Base-by-base conservation (phyloP, 2,329 filamentous ascomycete genomes). In the Colletotrichum trifolii region DNA sequence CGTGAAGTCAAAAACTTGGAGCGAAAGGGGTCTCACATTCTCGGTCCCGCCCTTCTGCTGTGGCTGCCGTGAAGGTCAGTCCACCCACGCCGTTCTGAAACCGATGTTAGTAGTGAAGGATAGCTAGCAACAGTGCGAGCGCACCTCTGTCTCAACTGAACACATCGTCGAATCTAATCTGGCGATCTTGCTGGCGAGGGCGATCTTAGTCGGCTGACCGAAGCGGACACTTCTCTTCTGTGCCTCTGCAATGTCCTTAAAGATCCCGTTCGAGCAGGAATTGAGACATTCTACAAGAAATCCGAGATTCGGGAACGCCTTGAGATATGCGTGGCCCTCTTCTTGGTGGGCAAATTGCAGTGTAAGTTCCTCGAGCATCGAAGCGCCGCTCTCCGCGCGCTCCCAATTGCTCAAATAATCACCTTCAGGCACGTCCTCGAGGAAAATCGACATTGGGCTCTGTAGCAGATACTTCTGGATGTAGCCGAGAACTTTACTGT, bases 401-500 rank as follows among this genome's bases (percentile, higher is more conserved):
- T 77, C 72, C 74, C 79, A 81, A 60, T 82, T 81, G 17, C 74
- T 79, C 54, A 82, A 80, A 69, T 84, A 84, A 46, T 85, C 85
- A n/a, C 84, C 83, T 35, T 79, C 73, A 43, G 78, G 73, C 8
- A 85, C 76, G 5, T 82, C 81, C 60, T 79, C 78, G 54, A 92
- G 85, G 71, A 88, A 93, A 8, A 84, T 75, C 25, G 83, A 82
- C 4, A 96, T 78, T 6, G 88, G 89, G 70, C 90, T 94, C 39
- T 83, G 82, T 1, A 82, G 85, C 69, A 97, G 81, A 40, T 90
- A 89, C 35, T 86, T 85, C 69, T 91, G 85, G 42, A 98, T 91
- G 73, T 97, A 97, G 1, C 87, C 84, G 8, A 97, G 77, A 1
- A 96, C 88, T 61, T 89, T 89, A 13, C 83, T 82, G 54, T 91